Percentiles rank a stretch among this genome's conserved stretches.
These are phyloP conservation scores for Solanum pimpinellifolium DNA, from an alignment of 257 asterid species.

Conservation along the genomic window DNA sequence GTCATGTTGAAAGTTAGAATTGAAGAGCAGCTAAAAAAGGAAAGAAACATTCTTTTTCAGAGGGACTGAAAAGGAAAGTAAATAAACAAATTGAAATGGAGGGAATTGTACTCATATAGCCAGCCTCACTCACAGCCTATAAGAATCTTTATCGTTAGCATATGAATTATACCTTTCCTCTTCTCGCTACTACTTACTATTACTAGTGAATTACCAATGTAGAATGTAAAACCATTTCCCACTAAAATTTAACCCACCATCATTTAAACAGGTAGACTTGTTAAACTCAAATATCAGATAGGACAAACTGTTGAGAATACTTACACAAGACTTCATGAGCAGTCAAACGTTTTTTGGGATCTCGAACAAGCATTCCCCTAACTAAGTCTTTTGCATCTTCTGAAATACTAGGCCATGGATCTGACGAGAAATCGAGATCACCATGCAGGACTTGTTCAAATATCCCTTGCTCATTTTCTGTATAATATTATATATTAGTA, in stretches of 20 bases:
- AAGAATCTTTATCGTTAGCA: neutral
- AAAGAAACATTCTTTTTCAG: neutral
- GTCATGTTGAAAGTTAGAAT: neutral
- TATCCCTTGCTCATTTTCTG: conserved; percentile 86
- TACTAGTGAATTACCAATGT: neutral
- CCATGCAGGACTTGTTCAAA: conserved; percentile 91
- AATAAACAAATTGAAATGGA: accelerated
- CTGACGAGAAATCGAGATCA: conserved; percentile 79
- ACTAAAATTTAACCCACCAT: neutral
- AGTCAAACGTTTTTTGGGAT: conserved; percentile 73
- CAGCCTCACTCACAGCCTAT: neutral
- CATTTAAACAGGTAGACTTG: neutral
- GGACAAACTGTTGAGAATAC: conserved; percentile 8
- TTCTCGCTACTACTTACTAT: too few species aligned
- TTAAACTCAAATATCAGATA: neutral
- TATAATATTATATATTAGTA: neutral
- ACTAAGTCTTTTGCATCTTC: conserved; percentile 83
- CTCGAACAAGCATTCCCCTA: conserved; percentile 81
- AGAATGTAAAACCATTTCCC: neutral
- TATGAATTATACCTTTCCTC: too few species aligned
- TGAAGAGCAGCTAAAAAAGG: accelerated
- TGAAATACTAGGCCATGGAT: conserved; percentile 96
- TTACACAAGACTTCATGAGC: conserved; percentile 92
- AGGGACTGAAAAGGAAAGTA: neutral
- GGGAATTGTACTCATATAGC: neutral